Evolutionary conservation across 768 basidiomycete species (phyloP), one percentile per base, ranked within the genome.

Genomic region (Candolleomyces eurysporus): DNA sequence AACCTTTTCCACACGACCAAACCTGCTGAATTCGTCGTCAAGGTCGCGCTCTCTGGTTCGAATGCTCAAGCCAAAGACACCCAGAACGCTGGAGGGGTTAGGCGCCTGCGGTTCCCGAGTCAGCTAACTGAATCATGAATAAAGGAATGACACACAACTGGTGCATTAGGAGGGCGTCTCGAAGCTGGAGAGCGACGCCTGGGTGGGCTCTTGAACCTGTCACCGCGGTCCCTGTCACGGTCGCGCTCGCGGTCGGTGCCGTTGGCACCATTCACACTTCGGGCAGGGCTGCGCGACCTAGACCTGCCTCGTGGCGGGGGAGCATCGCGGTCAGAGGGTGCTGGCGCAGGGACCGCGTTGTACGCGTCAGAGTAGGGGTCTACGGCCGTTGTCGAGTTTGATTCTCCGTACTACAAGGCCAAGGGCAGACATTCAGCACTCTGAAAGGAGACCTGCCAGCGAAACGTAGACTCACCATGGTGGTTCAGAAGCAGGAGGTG

Each of bases 51-150:
- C 96, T 58, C 88, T 84, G 4, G 96, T 98, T 58, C 96, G 86
- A 60, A 99, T 96, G 67, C 94, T 96, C 46, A 98, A 78, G n/a
- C 96, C 96, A 66, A 98, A 99, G n/a, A 98, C 94, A 61, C 96
- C 96, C 63, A 99, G 82, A 36, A 96, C 94, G 63, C 83, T 88
- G 67, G 91, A 89, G 21, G 94, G 91, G 73, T 89, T 90, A 53
- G 93, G 92, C 66, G 90, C 90, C 91, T 93, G 83, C 79, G 81
- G 73, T 64, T 72, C 70, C 48, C 65, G 60, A 72, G 84, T 64
- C 82, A 77, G 60, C 73, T 58, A 61, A 64, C 56, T 42, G 51
- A 57, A 40, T 49, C 61, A 64, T 59, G 57, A 66, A 61, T 60
- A 56, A 67, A 61, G 39, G 36, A 61, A 64, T 62, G 59, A 54